Evolutionary conservation across 2,329 filamentous ascomycete species (phyloP), one percentile per base, ranked within the genome.

Genomic region (Akanthomyces dipterigenus): DNA sequence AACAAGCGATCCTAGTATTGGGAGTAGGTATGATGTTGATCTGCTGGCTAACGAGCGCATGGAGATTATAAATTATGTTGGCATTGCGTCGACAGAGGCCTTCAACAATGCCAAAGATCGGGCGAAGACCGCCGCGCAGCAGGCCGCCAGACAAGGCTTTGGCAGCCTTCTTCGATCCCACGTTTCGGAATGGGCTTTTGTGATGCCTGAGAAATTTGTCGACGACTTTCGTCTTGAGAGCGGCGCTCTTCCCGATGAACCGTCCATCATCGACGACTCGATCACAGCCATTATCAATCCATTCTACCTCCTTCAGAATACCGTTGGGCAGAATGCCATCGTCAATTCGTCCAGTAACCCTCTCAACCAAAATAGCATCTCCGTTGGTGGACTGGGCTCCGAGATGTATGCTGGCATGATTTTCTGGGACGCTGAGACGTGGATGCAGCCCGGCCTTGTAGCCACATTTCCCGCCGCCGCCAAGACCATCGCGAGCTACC

Each of bases 41-140:
- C 75, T 90, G 7, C 74, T 73, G 34, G 79, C 80, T 3, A 82
- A 82, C 1, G 68, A 82, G 64, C 78, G 79, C 0, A 77, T 82
- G 3, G 82, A 77, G 1, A 72, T 90, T 50, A 82, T 79, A 51
- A 91, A 91, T 68, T 90, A 81, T 65, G 79, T 91, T 18, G 88
- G 88, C 31, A 81, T 79, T 54, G 88, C 88, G 4, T 89, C 88
- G 1, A 82, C 81, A 0, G 88, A 91, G 70, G 87, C 86, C 0
- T 91, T 90, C 67, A 63, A 74, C 0, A 74, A 87, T 64, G 82
- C 88, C 0, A 75, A 82, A 62, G 67, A 70, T 22, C 76, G 79
- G 1, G 88, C 88, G 2, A 77, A 77, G 62, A 70, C 78, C 6
- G 86, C 86, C 2, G 84, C 82, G 0, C 68, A 75, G 6, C 70